Conservation (phyloP, 2,329 filamentous ascomycete genomes). For the Fusarium heterosporum region DNA sequence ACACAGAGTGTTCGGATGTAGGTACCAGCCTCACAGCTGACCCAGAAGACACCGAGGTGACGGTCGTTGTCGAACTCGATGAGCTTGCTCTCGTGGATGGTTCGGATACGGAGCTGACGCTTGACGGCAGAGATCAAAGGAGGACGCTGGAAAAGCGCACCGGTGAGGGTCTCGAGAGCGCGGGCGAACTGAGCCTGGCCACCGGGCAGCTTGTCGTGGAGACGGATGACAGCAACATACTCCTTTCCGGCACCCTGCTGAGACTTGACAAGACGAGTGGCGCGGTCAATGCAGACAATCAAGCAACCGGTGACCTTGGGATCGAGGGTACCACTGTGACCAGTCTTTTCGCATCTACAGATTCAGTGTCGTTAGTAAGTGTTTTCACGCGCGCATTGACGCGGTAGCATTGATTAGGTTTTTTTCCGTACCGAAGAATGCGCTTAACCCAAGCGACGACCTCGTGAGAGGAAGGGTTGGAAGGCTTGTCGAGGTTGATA, state of each 20-base stretch:
- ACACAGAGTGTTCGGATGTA: conserved; percentile 99
- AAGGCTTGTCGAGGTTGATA: conserved; percentile 89
- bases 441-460: conserved; percentile 99
- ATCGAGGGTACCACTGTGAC: conserved; percentile 97
- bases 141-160: conserved; percentile 90
- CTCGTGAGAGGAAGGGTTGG: conserved; percentile 97
- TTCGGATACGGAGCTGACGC: conserved; percentile 97
- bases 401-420: conserved; percentile 12
- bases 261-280: conserved; percentile 97
- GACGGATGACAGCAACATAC: conserved; percentile 94
- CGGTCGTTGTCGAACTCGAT: conserved; percentile 99
- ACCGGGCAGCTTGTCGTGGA: conserved; percentile 95
- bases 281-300: conserved; percentile 95
- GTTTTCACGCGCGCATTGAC: conserved; percentile 22
- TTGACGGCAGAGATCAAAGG: conserved; percentile 99
- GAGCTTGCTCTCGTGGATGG: conserved; percentile 96
- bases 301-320: conserved; percentile 97
- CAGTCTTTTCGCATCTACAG: conserved; percentile 81
- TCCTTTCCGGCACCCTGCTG: conserved; percentile 99
- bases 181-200: conserved; percentile 93
- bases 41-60: conserved; percentile 98
- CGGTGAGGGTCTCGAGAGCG: conserved; percentile 94
- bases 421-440: conserved; percentile 78
- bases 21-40: conserved; percentile 96
- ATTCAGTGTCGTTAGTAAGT: conserved; percentile 18